Base-by-base conservation (phyloP, 169 alveolate species). In the Cystoisospora suis region DNA sequence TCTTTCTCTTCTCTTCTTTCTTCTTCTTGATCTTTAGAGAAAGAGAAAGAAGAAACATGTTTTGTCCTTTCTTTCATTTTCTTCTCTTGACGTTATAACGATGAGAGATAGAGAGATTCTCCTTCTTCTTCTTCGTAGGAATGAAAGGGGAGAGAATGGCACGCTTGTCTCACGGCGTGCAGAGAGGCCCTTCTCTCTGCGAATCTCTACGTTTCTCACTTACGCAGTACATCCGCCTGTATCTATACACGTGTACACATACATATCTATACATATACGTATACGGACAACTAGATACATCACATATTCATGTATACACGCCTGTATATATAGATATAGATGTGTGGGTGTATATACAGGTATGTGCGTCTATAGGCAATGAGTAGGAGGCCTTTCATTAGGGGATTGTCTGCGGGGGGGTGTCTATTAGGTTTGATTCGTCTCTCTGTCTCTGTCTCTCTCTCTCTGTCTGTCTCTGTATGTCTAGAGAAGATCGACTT, bases 401-500 rank as follows among this genome's bases (percentile, higher is more conserved):
- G n/a, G n/a, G n/a, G n/a, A n/a, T n/a, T n/a, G n/a, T n/a, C n/a
- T n/a, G n/a, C n/a, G n/a, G n/a, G n/a, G n/a, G n/a, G n/a, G n/a
- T n/a, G n/a, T n/a, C n/a, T n/a, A n/a, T n/a, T n/a, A n/a, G n/a
- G n/a, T n/a, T n/a, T n/a, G n/a, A n/a, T n/a, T n/a, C n/a, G n/a
- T n/a, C n/a, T n/a, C n/a, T n/a, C n/a, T n/a, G n/a, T n/a, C n/a
- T n/a, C n/a, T n/a, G n/a, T n/a, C n/a, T n/a, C 2, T 58, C 72
- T 27, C 20, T 17, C 77, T 3, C 42, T 23, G 1, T 36, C 42
- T 2, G 5, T 12, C 75, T 27, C n/a, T 34, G 49, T 47, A 46
- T 53, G 85, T 17, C 42, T 88, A 88, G 92, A 46, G 92, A 88
- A 40, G 92, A 83, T 23, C 69, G 15, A 53, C 58, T 56, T 40